Conservation (phyloP, 2,329 filamentous ascomycete species). For the Sarocladium oryzae region DNA sequence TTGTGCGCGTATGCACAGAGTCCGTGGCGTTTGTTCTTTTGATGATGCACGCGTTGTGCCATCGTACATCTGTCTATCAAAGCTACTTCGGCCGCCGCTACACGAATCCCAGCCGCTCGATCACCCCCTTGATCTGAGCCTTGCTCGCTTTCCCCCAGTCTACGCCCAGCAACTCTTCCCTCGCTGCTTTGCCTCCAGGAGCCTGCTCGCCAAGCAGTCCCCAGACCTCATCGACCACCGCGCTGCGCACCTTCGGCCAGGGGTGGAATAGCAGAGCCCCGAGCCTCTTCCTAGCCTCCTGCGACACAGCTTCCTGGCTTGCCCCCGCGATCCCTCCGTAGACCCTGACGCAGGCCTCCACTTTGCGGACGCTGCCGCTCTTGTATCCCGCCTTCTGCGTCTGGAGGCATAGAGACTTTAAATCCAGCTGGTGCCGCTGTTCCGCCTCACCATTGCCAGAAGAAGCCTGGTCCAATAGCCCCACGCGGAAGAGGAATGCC, state of each 20-base stretch:
- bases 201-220: constrained; percentile 26
- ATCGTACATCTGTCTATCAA: no score
- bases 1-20: no score
- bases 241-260: constrained; percentile 64
- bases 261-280: constrained; percentile 71
- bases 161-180: constrained; percentile 38
- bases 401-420: constrained; percentile 50
- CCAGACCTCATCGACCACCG: constrained; percentile 57
- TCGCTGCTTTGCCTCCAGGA: constrained; percentile 18
- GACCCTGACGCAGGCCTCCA: constrained; percentile 72
- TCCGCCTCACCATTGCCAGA: constrained; percentile 18
- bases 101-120: constrained; percentile 35
- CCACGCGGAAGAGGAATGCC: constrained; percentile 68
- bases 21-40: no score
- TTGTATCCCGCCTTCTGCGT: constrained; percentile 79
- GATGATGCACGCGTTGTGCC: no score
- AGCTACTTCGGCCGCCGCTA: constrained; percentile 13
- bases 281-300: constrained; percentile 60
- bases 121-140: constrained; percentile 33
- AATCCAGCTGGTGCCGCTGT: constrained; percentile 35
- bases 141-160: constrained; percentile 54
- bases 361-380: constrained; percentile 72
- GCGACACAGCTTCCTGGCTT: constrained; percentile 27
- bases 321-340: constrained; percentile 57
- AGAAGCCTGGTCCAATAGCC: constrained; percentile 25